Conservation (phyloP, 2,329 filamentous ascomycete genomes). For the Exophiala sideris region DNA sequence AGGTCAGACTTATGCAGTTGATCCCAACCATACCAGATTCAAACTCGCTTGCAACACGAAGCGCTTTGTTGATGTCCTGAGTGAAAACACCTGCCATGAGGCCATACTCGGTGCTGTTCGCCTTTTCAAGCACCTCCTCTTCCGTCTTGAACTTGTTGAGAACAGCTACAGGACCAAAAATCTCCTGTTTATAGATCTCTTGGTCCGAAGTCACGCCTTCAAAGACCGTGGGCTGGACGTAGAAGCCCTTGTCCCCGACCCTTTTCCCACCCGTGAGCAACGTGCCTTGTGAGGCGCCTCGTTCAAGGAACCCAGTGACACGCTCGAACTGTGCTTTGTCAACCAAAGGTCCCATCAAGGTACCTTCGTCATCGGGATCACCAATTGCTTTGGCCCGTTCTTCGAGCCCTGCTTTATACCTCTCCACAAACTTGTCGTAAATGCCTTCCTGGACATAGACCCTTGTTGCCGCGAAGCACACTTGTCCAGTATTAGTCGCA, state of each 20-base stretch:
- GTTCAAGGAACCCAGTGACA: slow-evolving; percentile 40
- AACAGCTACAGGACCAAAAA: slow-evolving; percentile 42
- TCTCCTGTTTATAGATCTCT: slow-evolving; percentile 38
- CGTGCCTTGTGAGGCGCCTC: slow-evolving; percentile 35
- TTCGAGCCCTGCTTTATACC: slow-evolving; percentile 49
- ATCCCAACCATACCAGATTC: slow-evolving; percentile 44
- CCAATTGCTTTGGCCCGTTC: slow-evolving; percentile 28
- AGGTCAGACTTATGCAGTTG: slow-evolving; percentile 41
- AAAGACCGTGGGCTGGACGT: slow-evolving; percentile 37
- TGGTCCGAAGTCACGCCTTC: slow-evolving; percentile 31
- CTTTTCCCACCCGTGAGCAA: slow-evolving; percentile 35
- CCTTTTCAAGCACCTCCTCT: slow-evolving; percentile 35
- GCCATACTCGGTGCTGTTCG: slow-evolving; percentile 40
- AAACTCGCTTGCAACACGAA: slow-evolving; percentile 38
- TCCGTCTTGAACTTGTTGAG: slow-evolving; percentile 37
- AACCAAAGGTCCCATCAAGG: slow-evolving; percentile 43
- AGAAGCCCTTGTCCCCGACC: slow-evolving; percentile 32
- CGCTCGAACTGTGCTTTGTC: slow-evolving; percentile 42
- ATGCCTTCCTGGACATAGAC: slow-evolving; percentile 35
- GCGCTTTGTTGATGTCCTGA: slow-evolving; percentile 36
- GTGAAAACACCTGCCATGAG: slow-evolving; percentile 43
- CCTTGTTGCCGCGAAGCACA: slow-evolving; percentile 33
- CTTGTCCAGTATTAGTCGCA: slow-evolving; percentile 34
- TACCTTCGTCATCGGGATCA: slow-evolving; percentile 37
- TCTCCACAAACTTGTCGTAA: slow-evolving; percentile 32